These are phyloP conservation scores for Phytophthora boehmeriae DNA, from an alignment of 352 stramenopile genomes.

Conservation along the genomic window DNA sequence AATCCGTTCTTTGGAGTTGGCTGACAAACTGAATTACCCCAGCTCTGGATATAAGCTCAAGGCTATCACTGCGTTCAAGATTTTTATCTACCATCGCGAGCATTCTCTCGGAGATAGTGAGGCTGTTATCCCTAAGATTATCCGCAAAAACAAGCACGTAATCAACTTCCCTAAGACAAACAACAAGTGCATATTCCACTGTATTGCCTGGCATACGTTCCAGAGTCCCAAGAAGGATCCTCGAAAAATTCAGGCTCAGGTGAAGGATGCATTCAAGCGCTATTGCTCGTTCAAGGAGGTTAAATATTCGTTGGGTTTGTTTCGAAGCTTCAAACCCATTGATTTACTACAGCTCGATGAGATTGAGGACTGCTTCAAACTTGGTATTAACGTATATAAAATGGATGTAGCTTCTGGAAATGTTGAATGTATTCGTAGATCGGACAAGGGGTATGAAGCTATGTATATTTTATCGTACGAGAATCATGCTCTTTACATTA, in stretches of 20 bases:
- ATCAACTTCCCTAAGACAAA: neutral
- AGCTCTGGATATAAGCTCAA: constrained; percentile 8
- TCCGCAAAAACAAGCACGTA: too few species aligned
- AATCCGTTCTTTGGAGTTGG: too few species aligned
- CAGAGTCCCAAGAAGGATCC: too few species aligned
- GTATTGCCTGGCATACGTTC: too few species aligned
- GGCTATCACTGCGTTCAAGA: constrained; percentile 12
- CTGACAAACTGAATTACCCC: neutral
- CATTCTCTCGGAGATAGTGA: constrained; percentile 19
- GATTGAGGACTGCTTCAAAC: constrained; percentile 3
- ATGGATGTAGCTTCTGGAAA: neutral
- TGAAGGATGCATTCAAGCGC: too few species aligned
- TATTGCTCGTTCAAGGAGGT: neutral
- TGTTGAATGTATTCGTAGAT: neutral
- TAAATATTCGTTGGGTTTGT: constrained; percentile 3
- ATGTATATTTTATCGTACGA: too few species aligned
- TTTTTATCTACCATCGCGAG: constrained; percentile 12
- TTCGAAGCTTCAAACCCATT: constrained; percentile 7
- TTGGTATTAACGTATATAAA: neutral
- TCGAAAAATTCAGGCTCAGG: too few species aligned
- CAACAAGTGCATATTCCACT: constrained; percentile 4
- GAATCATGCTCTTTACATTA: too few species aligned
- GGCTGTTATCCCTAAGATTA: neutral
- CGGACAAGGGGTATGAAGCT: too few species aligned
- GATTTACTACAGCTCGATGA: constrained; percentile 10